Evolutionary conservation across 2,329 filamentous ascomycete genomes (phyloP).

Genomic region (Monascus ruber): DNA sequence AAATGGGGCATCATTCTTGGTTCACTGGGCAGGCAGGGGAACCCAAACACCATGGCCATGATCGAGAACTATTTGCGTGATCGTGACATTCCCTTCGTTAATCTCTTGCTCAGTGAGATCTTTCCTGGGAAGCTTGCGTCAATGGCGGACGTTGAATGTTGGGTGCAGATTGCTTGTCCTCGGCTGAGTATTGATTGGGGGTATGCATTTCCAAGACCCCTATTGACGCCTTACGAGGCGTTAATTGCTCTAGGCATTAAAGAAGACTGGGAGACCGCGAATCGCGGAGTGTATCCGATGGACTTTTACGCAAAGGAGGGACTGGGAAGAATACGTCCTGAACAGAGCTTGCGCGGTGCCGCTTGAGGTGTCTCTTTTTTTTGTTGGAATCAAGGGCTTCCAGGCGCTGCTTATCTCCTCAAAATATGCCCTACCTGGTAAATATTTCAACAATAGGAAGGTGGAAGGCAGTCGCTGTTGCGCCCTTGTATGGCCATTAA

Average conservation of each 20-base stretch:
- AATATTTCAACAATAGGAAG: no score
- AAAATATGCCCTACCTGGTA: background rate
- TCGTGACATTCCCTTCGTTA: constrained; percentile 67
- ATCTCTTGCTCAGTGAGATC: constrained; percentile 83
- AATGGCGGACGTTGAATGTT: constrained; percentile 91
- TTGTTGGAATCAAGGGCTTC: no score
- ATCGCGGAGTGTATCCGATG: constrained; percentile 75
- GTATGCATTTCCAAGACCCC: constrained; percentile 79
- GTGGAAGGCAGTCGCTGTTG: no score
- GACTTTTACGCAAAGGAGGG: constrained; percentile 95
- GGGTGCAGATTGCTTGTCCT: constrained; percentile 98
- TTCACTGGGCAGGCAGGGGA: constrained; percentile 84
- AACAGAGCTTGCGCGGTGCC: background rate
- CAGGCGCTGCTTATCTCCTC: background rate
- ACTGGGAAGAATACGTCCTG: constrained; percentile 61
- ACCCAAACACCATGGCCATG: constrained; percentile 78
- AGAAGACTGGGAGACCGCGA: constrained; percentile 58
- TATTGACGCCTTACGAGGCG: constrained; percentile 91
- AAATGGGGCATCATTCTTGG: constrained; percentile 96
- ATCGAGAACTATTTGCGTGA: constrained; percentile 68
- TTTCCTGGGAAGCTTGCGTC: constrained; percentile 90
- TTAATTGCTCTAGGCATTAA: constrained; percentile 73
- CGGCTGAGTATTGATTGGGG: constrained; percentile 97
- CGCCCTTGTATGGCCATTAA: background rate
- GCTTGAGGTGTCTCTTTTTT: background rate